phyloP scores from a whole-genome alignment of 83 land plant species.

The Picea engelmannii region DNA sequence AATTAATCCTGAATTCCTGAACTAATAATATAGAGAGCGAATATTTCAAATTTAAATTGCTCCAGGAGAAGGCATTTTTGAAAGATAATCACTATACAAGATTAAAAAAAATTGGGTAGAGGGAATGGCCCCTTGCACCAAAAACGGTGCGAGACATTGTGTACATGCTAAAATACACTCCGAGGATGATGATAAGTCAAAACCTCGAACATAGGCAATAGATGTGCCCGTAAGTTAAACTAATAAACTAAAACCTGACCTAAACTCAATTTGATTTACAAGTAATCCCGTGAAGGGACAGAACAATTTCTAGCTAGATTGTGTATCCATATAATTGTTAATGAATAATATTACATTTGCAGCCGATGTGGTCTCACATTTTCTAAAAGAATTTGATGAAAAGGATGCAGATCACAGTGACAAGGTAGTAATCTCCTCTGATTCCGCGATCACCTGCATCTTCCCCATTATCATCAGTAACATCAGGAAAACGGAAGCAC shows the following conservation, averaged over 20 bases:
- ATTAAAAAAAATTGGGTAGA: not conserved
- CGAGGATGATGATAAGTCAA: not conserved
- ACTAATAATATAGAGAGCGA: not conserved
- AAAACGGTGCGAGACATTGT: not conserved
- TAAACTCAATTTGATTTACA: slow-evolving; percentile 14
- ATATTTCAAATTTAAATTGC: not conserved
- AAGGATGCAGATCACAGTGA: slow-evolving; percentile 8
- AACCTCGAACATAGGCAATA: slow-evolving; percentile 4
- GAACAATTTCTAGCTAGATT: slow-evolving; percentile 9
- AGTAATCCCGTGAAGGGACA: slow-evolving; percentile 15
- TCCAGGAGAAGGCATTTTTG: not conserved
- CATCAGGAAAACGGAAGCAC: not conserved
- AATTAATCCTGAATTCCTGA: not conserved
- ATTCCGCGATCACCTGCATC: slow-evolving; percentile 10
- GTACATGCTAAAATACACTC: slow-evolving; percentile 15
- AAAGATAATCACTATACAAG: slow-evolving; percentile 6
- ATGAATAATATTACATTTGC: slow-evolving; percentile 9
- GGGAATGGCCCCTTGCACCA: not conserved
- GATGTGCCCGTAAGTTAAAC: not conserved
- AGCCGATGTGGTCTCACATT: not conserved
- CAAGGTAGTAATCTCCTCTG: not conserved
- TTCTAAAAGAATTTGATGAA: slow-evolving; percentile 9
- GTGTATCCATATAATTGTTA: slow-evolving; percentile 13
- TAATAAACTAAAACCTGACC: slow-evolving; percentile 6
- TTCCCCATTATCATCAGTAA: not conserved